Evolutionary conservation across 2,329 filamentous ascomycete species (phyloP), one percentile per base, ranked within the genome.

Genomic region (Claviceps pusilla): DNA sequence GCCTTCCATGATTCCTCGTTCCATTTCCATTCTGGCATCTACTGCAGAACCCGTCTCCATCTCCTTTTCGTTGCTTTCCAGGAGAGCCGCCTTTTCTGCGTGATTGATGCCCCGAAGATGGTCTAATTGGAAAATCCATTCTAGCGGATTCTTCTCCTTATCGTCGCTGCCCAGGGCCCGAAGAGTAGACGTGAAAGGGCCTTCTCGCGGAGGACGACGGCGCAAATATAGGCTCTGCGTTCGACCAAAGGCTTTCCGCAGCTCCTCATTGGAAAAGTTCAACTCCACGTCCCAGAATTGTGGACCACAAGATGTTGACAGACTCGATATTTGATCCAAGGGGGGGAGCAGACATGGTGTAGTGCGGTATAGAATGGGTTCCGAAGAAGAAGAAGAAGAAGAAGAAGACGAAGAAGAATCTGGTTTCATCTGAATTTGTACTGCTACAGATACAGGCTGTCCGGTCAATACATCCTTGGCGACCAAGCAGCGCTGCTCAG

Each of bases 401-500:
- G 24, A 24, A 24, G 24, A 65, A 60, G 64, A 71, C 55, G 65
- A 59, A 64, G 71, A 56, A 68, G 66, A 52, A 62, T 66, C 43
- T 64, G 64, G 57, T 53, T 70, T 78, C 57, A 88, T 74, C 10
- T 73, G 76, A 54, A 95, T 76, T 4, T 76, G 76, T 48, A 95
- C 75, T 0, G 87, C 82, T 2, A 90, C 78, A 7, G 82, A 79
- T 50, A 95, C 80, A 0, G 90, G 86, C 47, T 89, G 82, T 45
- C 85, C 82, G 0, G 88, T 95, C 56, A 93, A 83, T 3, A 93
- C 79, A 61, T 98, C 93, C 57, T 91, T 87, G 19, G 88, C 80
- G 0, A 98, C 81, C 0, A 98, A 78, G 65, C 91, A 97, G 52
- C 94, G 81, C 10, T 89, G 82, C 63, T 98, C 93, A 0, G 87